Conservation (phyloP, 257 asterid species). For the Oldenlandia corymbosa region DNA sequence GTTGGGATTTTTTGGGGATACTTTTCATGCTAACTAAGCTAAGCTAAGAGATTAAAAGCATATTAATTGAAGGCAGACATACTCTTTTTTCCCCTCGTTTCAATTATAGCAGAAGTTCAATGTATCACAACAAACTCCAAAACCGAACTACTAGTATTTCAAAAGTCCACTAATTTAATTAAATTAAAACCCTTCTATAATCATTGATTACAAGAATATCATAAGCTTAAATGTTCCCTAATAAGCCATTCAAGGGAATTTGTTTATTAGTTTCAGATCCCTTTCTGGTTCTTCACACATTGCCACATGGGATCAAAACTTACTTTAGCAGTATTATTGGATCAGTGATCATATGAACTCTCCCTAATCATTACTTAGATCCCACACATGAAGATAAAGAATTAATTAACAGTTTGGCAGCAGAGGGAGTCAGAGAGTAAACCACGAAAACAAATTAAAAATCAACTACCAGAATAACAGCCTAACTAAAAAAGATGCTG, state of each 20-base stretch:
- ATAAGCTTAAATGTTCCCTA: conserved; percentile 7
- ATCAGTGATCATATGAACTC: conserved; percentile 27
- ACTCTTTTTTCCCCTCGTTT: conserved; percentile 7
- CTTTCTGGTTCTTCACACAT: conserved; percentile 51
- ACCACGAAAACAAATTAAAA: too few relatives aligned
- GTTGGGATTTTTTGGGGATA: not conserved
- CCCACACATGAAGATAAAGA: conserved; percentile 41
- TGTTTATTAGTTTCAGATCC: conserved; percentile 28
- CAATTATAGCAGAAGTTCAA: conserved; percentile 26
- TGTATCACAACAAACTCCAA: conserved; percentile 25
- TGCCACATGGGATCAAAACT: conserved; percentile 58
- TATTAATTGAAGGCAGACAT: conserved; percentile 3
- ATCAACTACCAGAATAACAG: conserved; percentile 34
- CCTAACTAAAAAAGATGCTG: conserved; percentile 60
- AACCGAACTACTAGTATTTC: too few relatives aligned
- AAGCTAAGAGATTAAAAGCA: too few relatives aligned
- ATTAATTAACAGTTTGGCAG: conserved; percentile 16
- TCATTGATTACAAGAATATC: not conserved
- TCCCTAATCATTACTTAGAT: conserved; percentile 58
- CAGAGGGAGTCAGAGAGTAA: conserved; percentile 23
- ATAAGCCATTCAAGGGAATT: not conserved
- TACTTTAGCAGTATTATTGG: conserved; percentile 31
- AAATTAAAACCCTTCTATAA: not conserved
- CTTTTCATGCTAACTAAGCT: not conserved
- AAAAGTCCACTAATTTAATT: too few relatives aligned